Base-by-base conservation (phyloP, 306 rosid genomes). In the Cicer pinnatifidum region DNA sequence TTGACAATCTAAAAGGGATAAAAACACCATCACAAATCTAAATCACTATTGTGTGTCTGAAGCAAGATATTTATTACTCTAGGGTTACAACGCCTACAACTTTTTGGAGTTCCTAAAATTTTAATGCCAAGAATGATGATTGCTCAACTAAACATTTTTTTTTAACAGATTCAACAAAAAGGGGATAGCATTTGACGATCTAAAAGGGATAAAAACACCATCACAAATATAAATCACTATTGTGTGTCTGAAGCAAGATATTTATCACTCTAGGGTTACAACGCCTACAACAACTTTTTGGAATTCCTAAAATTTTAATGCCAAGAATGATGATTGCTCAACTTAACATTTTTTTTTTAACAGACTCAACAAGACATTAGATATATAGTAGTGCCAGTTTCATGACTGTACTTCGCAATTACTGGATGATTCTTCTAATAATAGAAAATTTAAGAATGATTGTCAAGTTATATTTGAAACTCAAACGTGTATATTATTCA, bases 401-500 rank as follows among this genome's bases (percentile, higher is more conserved):
- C 84, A 84, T 91, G 91, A 83, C 71, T 88, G 88, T 90, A 28
- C 89, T 91, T 69, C 83, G 89, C 91, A 85, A 81, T 84, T 91
- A 77, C 89, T 91, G 65, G 96, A 91, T 10, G 96, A 96, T 79
- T 89, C 96, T 71, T 89, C 91, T 9, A 91, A 91, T 68, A 86
- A 89, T 75, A 77, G 91, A 12, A 91, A 91, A 75, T 88, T 87
- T 83, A 92, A 91, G 85, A 96, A 88, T 85, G 91, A 88, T 80
- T 86, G 93, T 54, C 89, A 91, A 81, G 96, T 96, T 64, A 75
- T 88, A 60, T 84, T 89, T 76, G 97, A 93, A 81, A 91, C 97
- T 46, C 96, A 89, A 28, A 28, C 35, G 5, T 3, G 35, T 28
- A 3, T 28, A 3, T 3, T 28, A 28, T 28, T 28, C 35, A 28